phyloP scores from a whole-genome alignment of 1,284 basidiomycete species.

The Puccinia horiana region DNA sequence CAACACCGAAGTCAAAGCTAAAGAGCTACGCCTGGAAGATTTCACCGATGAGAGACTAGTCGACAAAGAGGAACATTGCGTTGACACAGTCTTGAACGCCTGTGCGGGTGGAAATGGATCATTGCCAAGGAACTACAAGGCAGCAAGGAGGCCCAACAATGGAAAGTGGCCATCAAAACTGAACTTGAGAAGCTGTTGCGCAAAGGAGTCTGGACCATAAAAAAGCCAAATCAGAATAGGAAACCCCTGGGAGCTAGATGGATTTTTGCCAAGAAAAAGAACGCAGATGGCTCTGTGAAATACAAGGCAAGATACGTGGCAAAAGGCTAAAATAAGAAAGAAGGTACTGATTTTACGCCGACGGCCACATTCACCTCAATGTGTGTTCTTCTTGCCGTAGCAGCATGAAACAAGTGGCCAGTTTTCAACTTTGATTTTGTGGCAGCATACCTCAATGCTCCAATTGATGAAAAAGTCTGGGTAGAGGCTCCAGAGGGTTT shows the following conservation, averaged over 20 bases:
- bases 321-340: conserved; percentile 47
- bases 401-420: background rate
- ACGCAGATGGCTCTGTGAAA: background rate
- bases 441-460: too few species aligned
- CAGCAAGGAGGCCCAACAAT: too few species aligned
- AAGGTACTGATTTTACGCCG: conserved; percentile 48
- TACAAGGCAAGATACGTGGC: conserved; percentile 51
- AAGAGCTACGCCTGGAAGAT: background rate
- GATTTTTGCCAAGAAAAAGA: conserved; percentile 43
- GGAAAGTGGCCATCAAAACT: background rate
- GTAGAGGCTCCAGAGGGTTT: too few species aligned
- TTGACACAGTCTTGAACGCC: background rate
- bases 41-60: background rate
- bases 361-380: conserved; percentile 7
- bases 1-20: too few species aligned
- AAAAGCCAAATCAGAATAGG: background rate
- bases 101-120: background rate
- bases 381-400: background rate
- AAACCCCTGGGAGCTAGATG: background rate
- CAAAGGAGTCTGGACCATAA: background rate
- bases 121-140: too few species aligned
- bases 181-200: background rate
- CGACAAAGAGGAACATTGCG: background rate
- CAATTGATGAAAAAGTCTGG: too few species aligned
- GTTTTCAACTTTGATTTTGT: conserved; percentile 26